phyloP scores from a whole-genome alignment of 352 stramenopile species.

The Plasmopara viticola region DNA sequence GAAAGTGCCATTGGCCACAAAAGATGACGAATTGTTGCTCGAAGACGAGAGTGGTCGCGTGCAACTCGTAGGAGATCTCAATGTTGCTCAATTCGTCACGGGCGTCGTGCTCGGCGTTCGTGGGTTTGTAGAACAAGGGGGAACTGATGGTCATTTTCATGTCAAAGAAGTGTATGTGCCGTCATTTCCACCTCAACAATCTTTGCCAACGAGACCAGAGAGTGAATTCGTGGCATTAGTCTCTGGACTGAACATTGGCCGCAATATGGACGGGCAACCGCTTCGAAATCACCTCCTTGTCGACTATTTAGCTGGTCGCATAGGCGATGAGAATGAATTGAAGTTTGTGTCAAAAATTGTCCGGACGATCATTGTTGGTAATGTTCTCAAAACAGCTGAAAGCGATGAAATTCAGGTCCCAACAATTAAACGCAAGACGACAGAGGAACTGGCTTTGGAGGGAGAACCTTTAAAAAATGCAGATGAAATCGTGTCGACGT shows the following conservation, averaged over 20 bases:
- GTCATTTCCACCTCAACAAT: constrained; percentile 37
- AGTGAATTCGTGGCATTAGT: constrained; percentile 66
- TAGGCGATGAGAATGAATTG: constrained; percentile 49
- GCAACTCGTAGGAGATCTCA: constrained; percentile 51
- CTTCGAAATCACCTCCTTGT: constrained; percentile 59
- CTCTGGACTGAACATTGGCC: constrained; percentile 44
- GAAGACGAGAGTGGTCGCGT: constrained; percentile 87
- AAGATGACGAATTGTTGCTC: constrained; percentile 72
- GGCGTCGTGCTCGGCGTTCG: constrained; percentile 69
- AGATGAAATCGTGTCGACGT: constrained; percentile 65
- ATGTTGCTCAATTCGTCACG: constrained; percentile 50
- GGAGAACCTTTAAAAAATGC: constrained; percentile 54
- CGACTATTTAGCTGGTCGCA: constrained; percentile 67
- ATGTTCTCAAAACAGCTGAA: constrained; percentile 25
- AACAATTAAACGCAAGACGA: constrained; percentile 42
- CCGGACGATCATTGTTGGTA: constrained; percentile 67
- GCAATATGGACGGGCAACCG: constrained; percentile 26
- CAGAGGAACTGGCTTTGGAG: constrained; percentile 34
- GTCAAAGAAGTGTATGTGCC: constrained; percentile 61
- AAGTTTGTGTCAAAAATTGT: constrained; percentile 66
- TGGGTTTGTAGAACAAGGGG: constrained; percentile 40
- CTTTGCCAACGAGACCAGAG: constrained; percentile 39
- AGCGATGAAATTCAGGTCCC: constrained; percentile 20
- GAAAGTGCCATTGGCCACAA: constrained; percentile 38
- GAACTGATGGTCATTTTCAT: constrained; percentile 36